Conservation (phyloP, 164 flowering plant species). For the Kalanchoe fedtschenkoi region DNA sequence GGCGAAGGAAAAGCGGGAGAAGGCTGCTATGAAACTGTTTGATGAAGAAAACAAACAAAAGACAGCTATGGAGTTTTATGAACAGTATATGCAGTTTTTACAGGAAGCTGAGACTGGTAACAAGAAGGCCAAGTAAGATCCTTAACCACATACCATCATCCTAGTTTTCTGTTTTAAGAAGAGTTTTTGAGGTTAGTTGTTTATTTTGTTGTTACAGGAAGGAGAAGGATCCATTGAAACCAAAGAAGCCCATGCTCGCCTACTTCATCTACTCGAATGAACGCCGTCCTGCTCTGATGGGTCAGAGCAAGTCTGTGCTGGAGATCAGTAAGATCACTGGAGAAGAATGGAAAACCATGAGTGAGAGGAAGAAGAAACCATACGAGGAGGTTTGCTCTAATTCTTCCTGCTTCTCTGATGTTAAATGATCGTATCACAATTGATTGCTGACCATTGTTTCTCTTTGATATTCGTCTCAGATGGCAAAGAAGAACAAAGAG, state of each 20-base stretch:
- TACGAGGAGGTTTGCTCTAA: slow-evolving; percentile 53
- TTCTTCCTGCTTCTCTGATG: neutral
- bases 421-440: neutral
- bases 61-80: slow-evolving; percentile 85
- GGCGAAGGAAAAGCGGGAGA: slow-evolving; percentile 78
- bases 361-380: slow-evolving; percentile 44
- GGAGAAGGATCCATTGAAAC: slow-evolving; percentile 72
- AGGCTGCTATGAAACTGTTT: slow-evolving; percentile 76
- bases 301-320: slow-evolving; percentile 44
- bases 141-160: too few relatives aligned
- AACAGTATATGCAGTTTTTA: slow-evolving; percentile 74
- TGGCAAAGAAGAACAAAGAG: slow-evolving; percentile 68
- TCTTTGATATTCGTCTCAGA: slow-evolving; percentile 20
- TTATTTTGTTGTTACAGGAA: slow-evolving; percentile 36
- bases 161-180: neutral
- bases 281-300: slow-evolving; percentile 41
- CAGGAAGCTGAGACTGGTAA: slow-evolving; percentile 51
- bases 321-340: slow-evolving; percentile 80
- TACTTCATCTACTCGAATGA: slow-evolving; percentile 66
- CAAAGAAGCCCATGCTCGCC: slow-evolving; percentile 72
- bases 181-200: neutral
- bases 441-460: neutral
- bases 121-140: slow-evolving; percentile 42
- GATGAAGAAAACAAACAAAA: slow-evolving; percentile 90
- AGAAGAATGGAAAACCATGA: slow-evolving; percentile 88